phyloP scores from a whole-genome alignment of 768 basidiomycete genomes.

The Solioccasus polychromus region DNA sequence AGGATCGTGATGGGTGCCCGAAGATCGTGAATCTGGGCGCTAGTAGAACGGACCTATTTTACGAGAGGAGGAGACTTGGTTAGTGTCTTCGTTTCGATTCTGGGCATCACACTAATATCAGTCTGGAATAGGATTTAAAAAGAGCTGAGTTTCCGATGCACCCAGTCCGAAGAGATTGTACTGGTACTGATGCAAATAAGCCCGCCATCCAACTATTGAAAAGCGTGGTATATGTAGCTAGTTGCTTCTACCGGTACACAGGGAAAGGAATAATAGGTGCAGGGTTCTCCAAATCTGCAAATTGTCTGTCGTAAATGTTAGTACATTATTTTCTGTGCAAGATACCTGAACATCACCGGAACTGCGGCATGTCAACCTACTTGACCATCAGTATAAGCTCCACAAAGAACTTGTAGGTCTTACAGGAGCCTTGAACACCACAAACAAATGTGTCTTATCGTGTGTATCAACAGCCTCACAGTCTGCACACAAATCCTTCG shows the following conservation, averaged over 20 bases:
- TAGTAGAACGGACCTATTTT: slow-evolving; percentile 88
- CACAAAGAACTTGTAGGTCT: slow-evolving; percentile 18
- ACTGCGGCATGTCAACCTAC: slow-evolving; percentile 71
- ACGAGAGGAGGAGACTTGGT: slow-evolving; percentile 85
- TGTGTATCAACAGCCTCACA: slow-evolving; percentile 84
- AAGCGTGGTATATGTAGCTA: slow-evolving; percentile 4
- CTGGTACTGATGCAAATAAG: slow-evolving; percentile 3
- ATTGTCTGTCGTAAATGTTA: slow-evolving; percentile 36
- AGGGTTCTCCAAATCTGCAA: slow-evolving; percentile 58
- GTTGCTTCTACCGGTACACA: slow-evolving; percentile 45
- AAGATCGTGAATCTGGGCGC: slow-evolving; percentile 98
- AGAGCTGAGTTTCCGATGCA: slow-evolving; percentile 22
- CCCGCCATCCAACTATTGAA: not conserved
- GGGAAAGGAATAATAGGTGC: slow-evolving; percentile 62
- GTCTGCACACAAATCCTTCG: slow-evolving; percentile 79
- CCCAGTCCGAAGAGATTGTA: slow-evolving; percentile 1
- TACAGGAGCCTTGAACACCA: slow-evolving; percentile 84
- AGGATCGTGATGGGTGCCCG: slow-evolving; percentile 96
- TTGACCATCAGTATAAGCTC: slow-evolving; percentile 5
- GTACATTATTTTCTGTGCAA: slow-evolving; percentile 1
- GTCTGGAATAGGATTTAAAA: slow-evolving; percentile 28
- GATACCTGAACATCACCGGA: slow-evolving; percentile 47
- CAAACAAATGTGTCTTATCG: slow-evolving; percentile 76
- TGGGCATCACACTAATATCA: not conserved
- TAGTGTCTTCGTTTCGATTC: slow-evolving; percentile 17